These are phyloP conservation scores for Avicennia marina DNA, from an alignment of 257 asterid genomes.

Conservation along the genomic window DNA sequence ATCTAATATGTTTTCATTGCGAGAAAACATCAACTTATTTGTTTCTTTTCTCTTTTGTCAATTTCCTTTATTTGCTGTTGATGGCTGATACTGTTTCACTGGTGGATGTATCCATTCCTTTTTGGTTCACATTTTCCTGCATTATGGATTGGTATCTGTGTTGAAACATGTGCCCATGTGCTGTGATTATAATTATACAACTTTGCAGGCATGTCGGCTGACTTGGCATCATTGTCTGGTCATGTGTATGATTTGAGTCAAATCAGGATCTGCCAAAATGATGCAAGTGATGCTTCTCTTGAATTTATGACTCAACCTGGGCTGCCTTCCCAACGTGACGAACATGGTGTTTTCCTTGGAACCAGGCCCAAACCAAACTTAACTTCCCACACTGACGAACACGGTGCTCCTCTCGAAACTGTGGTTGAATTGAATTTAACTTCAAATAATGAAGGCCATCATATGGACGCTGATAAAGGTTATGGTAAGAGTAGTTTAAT, in stretches of 20 bases:
- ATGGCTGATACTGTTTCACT: not conserved
- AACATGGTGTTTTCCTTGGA: conserved; percentile 21
- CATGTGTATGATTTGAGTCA: conserved; percentile 50
- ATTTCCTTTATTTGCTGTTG: not conserved
- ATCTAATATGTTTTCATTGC: not conserved
- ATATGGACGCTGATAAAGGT: conserved; percentile 31
- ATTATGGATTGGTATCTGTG: not conserved
- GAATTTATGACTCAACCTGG: conserved; percentile 25
- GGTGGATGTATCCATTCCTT: not conserved
- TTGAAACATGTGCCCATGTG: not conserved
- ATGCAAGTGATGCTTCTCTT: conserved; percentile 25
- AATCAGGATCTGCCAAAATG: conserved; percentile 40
- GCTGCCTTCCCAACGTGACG: conserved; percentile 31
- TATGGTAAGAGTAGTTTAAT: conserved; percentile 16
- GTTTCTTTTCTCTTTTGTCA: not conserved
- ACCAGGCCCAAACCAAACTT: conserved; percentile 19
- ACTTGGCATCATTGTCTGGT: conserved; percentile 55
- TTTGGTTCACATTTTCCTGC: conserved; percentile 3
- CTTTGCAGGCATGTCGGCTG: conserved; percentile 53
- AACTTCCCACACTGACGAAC: conserved; percentile 27
- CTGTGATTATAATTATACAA: conserved; percentile 15
- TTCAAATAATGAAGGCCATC: conserved; percentile 31
- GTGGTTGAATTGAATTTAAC: conserved; percentile 22
- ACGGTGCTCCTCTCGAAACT: conserved; percentile 24
- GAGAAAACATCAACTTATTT: not conserved